phyloP scores from a whole-genome alignment of 2,329 filamentous ascomycete species.

The Onygenales sp. region DNA sequence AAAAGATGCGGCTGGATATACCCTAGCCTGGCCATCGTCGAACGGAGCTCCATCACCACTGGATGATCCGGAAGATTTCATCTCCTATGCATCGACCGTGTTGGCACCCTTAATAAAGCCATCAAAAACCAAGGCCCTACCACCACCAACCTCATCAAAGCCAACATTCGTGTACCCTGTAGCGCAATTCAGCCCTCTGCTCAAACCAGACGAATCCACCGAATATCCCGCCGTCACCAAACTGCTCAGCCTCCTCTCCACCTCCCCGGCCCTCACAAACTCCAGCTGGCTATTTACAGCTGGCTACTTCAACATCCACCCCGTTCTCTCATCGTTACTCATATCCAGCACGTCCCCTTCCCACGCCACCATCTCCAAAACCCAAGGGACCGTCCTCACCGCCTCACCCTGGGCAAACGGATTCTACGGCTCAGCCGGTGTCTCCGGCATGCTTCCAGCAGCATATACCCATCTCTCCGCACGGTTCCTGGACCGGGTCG shows the following conservation, averaged over 20 bases:
- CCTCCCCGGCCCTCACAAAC: slow-evolving; percentile 49
- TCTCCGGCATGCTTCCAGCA: slow-evolving; percentile 81
- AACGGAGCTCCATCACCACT: slow-evolving; percentile 72
- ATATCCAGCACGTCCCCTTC: slow-evolving; percentile 54
- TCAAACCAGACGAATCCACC: slow-evolving; percentile 71
- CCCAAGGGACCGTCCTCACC: slow-evolving; percentile 73
- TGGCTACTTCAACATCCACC: slow-evolving; percentile 95
- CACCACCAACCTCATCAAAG: slow-evolving; percentile 26
- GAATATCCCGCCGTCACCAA: slow-evolving; percentile 74
- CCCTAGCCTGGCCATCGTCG: slow-evolving; percentile 60
- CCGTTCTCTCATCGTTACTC: slow-evolving; percentile 68
- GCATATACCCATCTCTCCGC: slow-evolving; percentile 85
- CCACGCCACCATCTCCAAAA: slow-evolving; percentile 21
- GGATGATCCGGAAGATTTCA: slow-evolving; percentile 58
- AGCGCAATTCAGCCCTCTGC: slow-evolving; percentile 76
- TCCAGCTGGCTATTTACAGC: slow-evolving; percentile 94
- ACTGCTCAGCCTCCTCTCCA: slow-evolving; percentile 60
- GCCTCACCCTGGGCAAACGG: slow-evolving; percentile 91
- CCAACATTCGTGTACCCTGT: slow-evolving; percentile 78
- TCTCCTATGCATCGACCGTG: slow-evolving; percentile 55
- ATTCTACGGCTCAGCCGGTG: slow-evolving; percentile 79
- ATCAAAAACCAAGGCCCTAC: slow-evolving; percentile 21
- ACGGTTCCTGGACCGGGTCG: slow-evolving; percentile 62
- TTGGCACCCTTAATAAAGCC: slow-evolving; percentile 59
- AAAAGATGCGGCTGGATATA: slow-evolving; percentile 38